Evolutionary conservation across 2,329 filamentous ascomycete species (phyloP).

Genomic region (Fusarium ramigenum): DNA sequence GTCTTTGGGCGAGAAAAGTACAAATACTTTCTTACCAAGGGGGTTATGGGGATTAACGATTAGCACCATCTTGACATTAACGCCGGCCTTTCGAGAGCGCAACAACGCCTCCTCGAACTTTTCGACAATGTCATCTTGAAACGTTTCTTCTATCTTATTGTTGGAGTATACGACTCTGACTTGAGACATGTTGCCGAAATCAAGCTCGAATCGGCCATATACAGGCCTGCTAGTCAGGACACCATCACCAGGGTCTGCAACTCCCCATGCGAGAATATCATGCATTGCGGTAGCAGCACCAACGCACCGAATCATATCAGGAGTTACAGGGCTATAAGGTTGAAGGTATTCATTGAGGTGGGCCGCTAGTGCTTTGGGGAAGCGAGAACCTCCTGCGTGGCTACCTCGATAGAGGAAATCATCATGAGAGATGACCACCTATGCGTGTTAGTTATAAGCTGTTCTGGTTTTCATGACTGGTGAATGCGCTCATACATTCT

Average conservation of each 20-base stretch:
- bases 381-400: constrained; percentile 47
- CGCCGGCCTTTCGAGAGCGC: constrained; percentile 47
- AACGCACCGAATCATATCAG: constrained; percentile 47
- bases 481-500: constrained; percentile 41
- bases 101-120: constrained; percentile 57
- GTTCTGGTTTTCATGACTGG: not conserved
- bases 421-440: constrained; percentile 41
- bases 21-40: constrained; percentile 48
- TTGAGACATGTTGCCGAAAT: constrained; percentile 56
- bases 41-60: constrained; percentile 65
- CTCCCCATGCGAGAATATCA: constrained; percentile 51
- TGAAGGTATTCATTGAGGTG: constrained; percentile 53
- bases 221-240: constrained; percentile 53
- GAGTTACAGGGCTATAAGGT: constrained; percentile 43
- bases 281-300: constrained; percentile 52
- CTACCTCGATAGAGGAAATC: constrained; percentile 52
- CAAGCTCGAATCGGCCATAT: constrained; percentile 61
- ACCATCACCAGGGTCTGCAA: constrained; percentile 51
- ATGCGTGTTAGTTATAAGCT: not conserved
- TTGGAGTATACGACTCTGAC: constrained; percentile 57
- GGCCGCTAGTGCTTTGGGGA: constrained; percentile 46
- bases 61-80: constrained; percentile 57
- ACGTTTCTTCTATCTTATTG: constrained; percentile 53
- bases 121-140: constrained; percentile 54
- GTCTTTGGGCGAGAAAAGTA: not conserved